Conservation (phyloP, 2,329 filamentous ascomycete species). For the Cryphonectria japonica region DNA sequence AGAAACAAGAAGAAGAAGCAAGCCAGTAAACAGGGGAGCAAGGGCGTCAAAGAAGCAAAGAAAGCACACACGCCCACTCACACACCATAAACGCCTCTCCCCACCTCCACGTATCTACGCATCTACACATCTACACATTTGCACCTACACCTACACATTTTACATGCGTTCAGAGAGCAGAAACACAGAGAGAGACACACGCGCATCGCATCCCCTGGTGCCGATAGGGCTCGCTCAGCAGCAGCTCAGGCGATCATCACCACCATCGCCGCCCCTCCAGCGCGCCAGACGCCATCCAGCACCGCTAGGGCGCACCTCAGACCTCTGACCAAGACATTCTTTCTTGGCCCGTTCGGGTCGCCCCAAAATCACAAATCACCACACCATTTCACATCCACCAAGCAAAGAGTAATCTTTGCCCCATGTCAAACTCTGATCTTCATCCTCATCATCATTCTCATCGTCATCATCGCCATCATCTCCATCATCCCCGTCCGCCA, state of each 20-base stretch:
- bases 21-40: not conserved
- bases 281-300: not conserved
- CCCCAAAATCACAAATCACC: constrained; percentile 15
- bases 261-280: not conserved
- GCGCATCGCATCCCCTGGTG: not conserved
- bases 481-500: not conserved
- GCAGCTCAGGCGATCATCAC: not conserved
- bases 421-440: not conserved
- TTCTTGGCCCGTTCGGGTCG: constrained; percentile 20
- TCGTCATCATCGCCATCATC: not conserved
- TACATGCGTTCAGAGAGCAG: not conserved
- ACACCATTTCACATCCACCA: constrained; percentile 18
- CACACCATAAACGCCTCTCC: not conserved
- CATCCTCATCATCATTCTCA: not conserved
- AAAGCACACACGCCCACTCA: not conserved
- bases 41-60: not conserved
- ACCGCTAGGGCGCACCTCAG: constrained; percentile 4
- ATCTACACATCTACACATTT: not conserved
- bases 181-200: not conserved
- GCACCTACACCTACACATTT: not conserved
- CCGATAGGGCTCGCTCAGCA: not conserved
- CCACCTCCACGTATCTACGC: not conserved
- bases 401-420: not conserved
- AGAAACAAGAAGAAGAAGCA: constrained; percentile 37
- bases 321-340: constrained; percentile 8